A percentile compares a stretch with the other conserved stretches of the same genome.
These are phyloP conservation scores for Populus tremula DNA, from an alignment of 345 rosid genomes.

Conservation along the genomic window DNA sequence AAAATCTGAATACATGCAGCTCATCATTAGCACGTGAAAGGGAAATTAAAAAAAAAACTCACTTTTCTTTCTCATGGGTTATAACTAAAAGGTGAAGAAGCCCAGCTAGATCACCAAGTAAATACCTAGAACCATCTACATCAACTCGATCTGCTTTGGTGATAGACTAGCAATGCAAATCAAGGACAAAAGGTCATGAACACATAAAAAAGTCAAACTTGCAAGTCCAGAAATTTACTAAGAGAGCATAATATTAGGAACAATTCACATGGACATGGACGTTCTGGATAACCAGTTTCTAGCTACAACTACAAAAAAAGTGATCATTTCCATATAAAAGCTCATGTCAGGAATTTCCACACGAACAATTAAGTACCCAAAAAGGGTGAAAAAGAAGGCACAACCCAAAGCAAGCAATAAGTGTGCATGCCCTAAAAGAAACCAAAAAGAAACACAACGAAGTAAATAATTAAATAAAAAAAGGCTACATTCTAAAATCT, in stretches of 20 bases:
- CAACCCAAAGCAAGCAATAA: background rate
- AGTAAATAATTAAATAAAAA: background rate
- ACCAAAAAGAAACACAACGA: background rate
- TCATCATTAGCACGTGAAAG: background rate
- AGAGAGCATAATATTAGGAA: slow-evolving; percentile 3
- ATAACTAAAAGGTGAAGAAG: slow-evolving; percentile 85
- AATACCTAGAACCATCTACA: slow-evolving; percentile 93
- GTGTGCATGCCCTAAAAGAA: background rate
- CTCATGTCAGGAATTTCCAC: background rate
- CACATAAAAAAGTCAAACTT: slow-evolving; percentile 6
- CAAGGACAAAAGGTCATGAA: slow-evolving; percentile 22
- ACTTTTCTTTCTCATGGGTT: slow-evolving; percentile 90
- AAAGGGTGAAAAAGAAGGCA: background rate
- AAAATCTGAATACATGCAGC: background rate
- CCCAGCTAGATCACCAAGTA: slow-evolving; percentile 91
- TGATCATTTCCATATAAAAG: background rate
- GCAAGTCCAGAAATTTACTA: background rate
- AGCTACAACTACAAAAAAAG: background rate
- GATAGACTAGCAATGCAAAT: slow-evolving; percentile 51
- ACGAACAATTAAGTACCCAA: background rate
- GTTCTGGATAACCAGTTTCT: background rate
- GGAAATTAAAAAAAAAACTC: slow-evolving; percentile 26
- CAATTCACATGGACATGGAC: no score
- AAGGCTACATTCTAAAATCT: background rate
- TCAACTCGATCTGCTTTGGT: slow-evolving; percentile 91